Evolutionary conservation across 495 filamentous ascomycete species (phyloP).

Genomic region (Aspergillus panamensis): DNA sequence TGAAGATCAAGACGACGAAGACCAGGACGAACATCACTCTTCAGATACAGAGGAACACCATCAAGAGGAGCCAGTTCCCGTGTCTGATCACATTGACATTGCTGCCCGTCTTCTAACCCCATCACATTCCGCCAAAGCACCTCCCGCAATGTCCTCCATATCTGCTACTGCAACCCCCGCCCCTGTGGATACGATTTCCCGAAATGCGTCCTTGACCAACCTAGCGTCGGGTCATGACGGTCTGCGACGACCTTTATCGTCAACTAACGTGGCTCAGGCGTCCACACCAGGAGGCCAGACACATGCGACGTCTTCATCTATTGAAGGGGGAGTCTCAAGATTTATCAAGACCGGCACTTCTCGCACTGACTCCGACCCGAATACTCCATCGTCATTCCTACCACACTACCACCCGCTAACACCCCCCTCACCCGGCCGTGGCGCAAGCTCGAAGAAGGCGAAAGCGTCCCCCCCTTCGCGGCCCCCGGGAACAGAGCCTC

Average conservation of each 20-base stretch:
- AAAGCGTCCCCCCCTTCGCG: conserved; percentile 36
- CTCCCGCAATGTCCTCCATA: conserved; percentile 48
- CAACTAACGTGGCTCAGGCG: conserved; percentile 25
- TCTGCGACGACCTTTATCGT: conserved; percentile 35
- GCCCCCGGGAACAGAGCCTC: conserved; percentile 35
- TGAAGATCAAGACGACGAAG: conserved; percentile 24
- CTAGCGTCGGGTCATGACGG: conserved; percentile 35
- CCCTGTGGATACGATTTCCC: conserved; percentile 31
- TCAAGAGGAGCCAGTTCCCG: conserved; percentile 18
- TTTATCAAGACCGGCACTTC: conserved; percentile 39
- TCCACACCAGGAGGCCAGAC: conserved; percentile 30
- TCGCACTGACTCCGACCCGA: conserved; percentile 46
- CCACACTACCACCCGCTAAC: conserved; percentile 48
- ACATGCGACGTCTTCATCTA: conserved; percentile 44
- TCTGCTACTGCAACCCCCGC: conserved; percentile 44
- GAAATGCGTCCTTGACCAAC: conserved; percentile 38
- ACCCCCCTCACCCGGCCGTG: conserved; percentile 38
- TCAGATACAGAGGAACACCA: conserved; percentile 16
- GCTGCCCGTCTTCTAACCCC: conserved; percentile 41
- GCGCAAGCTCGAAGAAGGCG: conserved; percentile 17
- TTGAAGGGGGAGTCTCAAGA: conserved; percentile 47
- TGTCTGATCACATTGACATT: conserved; percentile 35
- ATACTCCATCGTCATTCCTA: conserved; percentile 48
- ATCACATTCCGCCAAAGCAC: conserved; percentile 43
- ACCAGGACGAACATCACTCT: conserved; percentile 21